Base-by-base conservation (phyloP, 2,329 filamentous ascomycete species). In the Nigrograna mackinnonii region DNA sequence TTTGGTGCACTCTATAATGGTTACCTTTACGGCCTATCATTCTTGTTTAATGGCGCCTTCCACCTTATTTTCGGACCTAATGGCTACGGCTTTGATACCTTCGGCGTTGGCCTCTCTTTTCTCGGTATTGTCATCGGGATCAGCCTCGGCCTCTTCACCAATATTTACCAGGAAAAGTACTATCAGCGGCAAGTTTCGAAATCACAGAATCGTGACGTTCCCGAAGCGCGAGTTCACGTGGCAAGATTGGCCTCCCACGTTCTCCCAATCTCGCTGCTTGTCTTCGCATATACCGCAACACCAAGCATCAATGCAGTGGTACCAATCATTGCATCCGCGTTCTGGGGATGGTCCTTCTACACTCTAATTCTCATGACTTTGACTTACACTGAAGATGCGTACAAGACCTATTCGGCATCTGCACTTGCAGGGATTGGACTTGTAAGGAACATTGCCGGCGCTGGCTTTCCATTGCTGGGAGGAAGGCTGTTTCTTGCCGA, bases 261-360 rank as follows among this genome's bases (percentile, higher is more conserved):
- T 5, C 52, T 69, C 5, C 67, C 58, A 44, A 6, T 60, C 54
- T 51, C 70, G 38, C 24, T 66, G 3, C 33, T 66, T 57, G 36
- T 67, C 58, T 58, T 73, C 52, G 60, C 74, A 56, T 57, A 70
- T 19, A 61, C 57, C 7, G 55, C 60, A 22, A 47, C 49, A 6
- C 53, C 60, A 3, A 12, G 39, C 2, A 47, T 66, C 6, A 60
- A 61, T 21, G 54, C 58, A 0, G 68, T 79, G 37, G 69, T 77
- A 3, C 75, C 77, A 0, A 72, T 79, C 4, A 53, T 79, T 12
- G 76, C 74, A 2, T 74, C 72, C 0, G 66, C 70, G 0, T 69
- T 78, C 14, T 78, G 77, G 60, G 78, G 76, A 0, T 76, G 73
- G 62, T 72, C 69, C 4, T 77, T 79, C 47, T 77, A 77, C 39